Base-by-base conservation (phyloP, 2,329 filamentous ascomycete species). In the Cladosporium sp. region DNA sequence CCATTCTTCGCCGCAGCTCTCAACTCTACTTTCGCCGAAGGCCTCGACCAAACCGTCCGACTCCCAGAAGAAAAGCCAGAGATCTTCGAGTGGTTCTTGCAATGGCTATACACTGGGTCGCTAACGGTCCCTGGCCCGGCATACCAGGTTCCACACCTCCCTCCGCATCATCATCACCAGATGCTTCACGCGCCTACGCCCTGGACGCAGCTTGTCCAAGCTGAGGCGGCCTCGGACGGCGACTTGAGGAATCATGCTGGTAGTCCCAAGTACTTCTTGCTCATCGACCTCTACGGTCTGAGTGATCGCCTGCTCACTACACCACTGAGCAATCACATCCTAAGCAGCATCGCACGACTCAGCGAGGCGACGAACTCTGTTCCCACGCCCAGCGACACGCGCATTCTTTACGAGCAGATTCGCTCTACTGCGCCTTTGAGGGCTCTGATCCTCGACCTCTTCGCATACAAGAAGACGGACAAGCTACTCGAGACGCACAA, bases 381-480 rank as follows among this genome's bases (percentile, higher is more conserved):
- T 3, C 79, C 81, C 1, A 84, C 82, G 12, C 82, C 82, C 1
- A 75, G 70, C 61, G 82, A 84, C 69, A 84, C 82, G 11, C 78
- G 78, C 71, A 80, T 83, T 41, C 72, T 84, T 24, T 84, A 83
- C 75, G 79, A 81, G 47, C 70, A 71, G 1, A 79, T 83, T 55
- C 74, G 76, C 52, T 77, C 79, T 44, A 74, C 69, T 3, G 73
- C 79, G 10, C 77, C 78, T 6, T 65, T 84, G 24, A 71, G 80
- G 14, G 71, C 73, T 7, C 74, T 84, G 1, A 75, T 84, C 15
- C 74, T 84, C 36, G 82, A 84, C 67, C 76, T 84, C 10, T 84
- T 84, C 71, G 80, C 80, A 1, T 84, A 83, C 76, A 84, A 84
- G 72, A 83, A 83, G 68, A 84, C 82, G 41, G 82, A 83, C 69